phyloP scores from a whole-genome alignment of 768 basidiomycete genomes.

The Tulasnella sp. region DNA sequence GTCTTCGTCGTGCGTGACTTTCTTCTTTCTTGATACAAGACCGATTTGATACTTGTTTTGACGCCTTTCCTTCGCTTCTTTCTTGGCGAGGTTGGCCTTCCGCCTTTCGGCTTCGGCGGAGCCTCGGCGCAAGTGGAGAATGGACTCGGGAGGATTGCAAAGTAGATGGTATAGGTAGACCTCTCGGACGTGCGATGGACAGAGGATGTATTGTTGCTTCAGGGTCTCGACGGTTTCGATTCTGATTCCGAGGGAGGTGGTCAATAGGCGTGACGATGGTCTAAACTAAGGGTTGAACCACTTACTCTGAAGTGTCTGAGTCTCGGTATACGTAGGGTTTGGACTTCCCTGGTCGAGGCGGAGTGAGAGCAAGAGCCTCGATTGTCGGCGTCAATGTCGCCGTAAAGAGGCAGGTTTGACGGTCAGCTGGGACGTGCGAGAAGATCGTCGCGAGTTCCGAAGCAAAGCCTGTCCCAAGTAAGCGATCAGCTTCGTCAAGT shows the following conservation, averaged over 20 bases:
- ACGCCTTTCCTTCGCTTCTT: not conserved
- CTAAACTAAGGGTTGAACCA: not conserved
- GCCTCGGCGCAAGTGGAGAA: slow-evolving; percentile 50
- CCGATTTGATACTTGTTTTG: slow-evolving; percentile 1
- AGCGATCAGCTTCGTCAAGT: slow-evolving; percentile 91
- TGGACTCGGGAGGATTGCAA: slow-evolving; percentile 76
- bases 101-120: slow-evolving; percentile 34
- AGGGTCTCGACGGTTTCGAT: slow-evolving; percentile 82
- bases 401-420: slow-evolving; percentile 97
- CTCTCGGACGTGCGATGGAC: slow-evolving; percentile 92
- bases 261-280: not conserved
- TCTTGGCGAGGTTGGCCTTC: not conserved
- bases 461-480: slow-evolving; percentile 81
- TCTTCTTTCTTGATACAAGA: not conserved
- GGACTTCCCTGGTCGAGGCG: slow-evolving; percentile 71
- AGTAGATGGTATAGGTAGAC: slow-evolving; percentile 83
- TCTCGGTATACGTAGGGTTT: slow-evolving; percentile 71
- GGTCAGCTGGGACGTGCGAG: slow-evolving; percentile 57
- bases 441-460: slow-evolving; percentile 76
- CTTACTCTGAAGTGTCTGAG: slow-evolving; percentile 6
- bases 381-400: slow-evolving; percentile 87
- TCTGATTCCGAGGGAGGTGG: slow-evolving; percentile 29
- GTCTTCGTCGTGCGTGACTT: not conserved
- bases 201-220: slow-evolving; percentile 80
- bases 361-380: slow-evolving; percentile 57